phyloP scores from a whole-genome alignment of 164 flowering plant species.

The Warburgia ugandensis region DNA sequence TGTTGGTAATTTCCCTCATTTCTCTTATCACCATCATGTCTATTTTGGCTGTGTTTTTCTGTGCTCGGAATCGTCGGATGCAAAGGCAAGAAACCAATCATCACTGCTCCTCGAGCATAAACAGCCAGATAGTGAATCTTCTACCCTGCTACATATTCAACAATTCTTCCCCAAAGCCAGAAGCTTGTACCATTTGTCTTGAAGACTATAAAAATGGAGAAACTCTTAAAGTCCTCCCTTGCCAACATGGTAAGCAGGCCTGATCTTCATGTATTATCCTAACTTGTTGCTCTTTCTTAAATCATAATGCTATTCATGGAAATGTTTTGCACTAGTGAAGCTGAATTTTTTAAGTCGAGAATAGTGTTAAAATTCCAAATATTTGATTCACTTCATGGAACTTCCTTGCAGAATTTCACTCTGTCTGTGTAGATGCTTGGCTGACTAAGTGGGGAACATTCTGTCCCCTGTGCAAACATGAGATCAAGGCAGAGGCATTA shows the following conservation, averaged over 20 bases:
- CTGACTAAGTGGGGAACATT: constrained; percentile 57
- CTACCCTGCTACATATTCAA: constrained; percentile 29
- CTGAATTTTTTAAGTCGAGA: too few species aligned
- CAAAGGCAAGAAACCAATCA: constrained; percentile 14
- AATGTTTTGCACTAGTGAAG: too few species aligned
- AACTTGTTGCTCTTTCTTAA: too few species aligned
- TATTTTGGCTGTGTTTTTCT: constrained; percentile 23
- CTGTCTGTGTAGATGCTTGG: constrained; percentile 54
- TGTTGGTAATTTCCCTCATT: constrained; percentile 40
- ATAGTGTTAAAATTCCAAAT: too few species aligned
- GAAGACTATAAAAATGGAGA: constrained; percentile 57
- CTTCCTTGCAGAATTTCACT: constrained; percentile 53
- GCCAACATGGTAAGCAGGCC: constrained; percentile 43
- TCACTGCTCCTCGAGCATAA: constrained; percentile 15
- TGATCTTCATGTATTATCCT: too few species aligned
- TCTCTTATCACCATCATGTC: constrained; percentile 34
- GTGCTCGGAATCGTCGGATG: constrained; percentile 24
- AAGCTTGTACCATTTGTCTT: constrained; percentile 59
- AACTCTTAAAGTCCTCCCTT: constrained; percentile 46
- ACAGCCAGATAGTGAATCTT: constrained; percentile 23
- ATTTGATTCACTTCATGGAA: too few species aligned
- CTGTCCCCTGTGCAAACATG: constrained; percentile 61
- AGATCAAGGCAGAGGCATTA: constrained; percentile 10
- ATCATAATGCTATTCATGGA: too few species aligned
- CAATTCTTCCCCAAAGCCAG: constrained; percentile 17